Evolutionary conservation across 1,284 basidiomycete species (phyloP), one percentile per base, ranked within the genome.

Genomic region (Puccinia triticina): DNA sequence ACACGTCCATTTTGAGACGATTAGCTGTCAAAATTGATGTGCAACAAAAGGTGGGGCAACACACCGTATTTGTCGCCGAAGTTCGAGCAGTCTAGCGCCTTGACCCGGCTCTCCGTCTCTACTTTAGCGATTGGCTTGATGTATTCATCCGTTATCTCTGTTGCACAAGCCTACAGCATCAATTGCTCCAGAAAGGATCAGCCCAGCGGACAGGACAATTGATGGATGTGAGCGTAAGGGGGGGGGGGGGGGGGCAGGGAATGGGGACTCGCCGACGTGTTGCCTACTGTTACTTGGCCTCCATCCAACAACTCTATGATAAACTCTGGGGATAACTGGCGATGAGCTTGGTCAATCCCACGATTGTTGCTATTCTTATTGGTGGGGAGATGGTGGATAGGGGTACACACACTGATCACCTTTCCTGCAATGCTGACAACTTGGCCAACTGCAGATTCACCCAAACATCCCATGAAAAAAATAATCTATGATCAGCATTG

Each of bases 391-490:
- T 43, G 7, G 21, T 18, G 18, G 8, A 12, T 1, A 34, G 16
- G 14, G 64, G 1, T 72, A 77, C 75, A 26, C 40, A 77, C 75
- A 66, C 75, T 77, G 57, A 77, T 77, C 34, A 77, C 57, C 29
- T 77, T 77, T 46, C 75, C 75, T 23, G 75, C 61, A 26, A 77
- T 77, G 23, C 75, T 61, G 43, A 77, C 75, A 4, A 77, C 59
- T 77, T 64, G 50, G 14, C 75, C 75, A 21, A 77, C 75, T 77
- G 11, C 3, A 12, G 23, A n/a, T 43, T 21, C 1, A 3, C 7
- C 4, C 55, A 59, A 59, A 7, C 21, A 29, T n/a, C 4, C 29
- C 1, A 26, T 1, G 29, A 69, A 46, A 43, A 23, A 23, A 66
- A 37, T 5, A 34, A 61, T 61, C n/a, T 11, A 50, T 2, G 48